phyloP scores from a whole-genome alignment of 2,329 filamentous ascomycete species.

The Diaporthe aspalathi region DNA sequence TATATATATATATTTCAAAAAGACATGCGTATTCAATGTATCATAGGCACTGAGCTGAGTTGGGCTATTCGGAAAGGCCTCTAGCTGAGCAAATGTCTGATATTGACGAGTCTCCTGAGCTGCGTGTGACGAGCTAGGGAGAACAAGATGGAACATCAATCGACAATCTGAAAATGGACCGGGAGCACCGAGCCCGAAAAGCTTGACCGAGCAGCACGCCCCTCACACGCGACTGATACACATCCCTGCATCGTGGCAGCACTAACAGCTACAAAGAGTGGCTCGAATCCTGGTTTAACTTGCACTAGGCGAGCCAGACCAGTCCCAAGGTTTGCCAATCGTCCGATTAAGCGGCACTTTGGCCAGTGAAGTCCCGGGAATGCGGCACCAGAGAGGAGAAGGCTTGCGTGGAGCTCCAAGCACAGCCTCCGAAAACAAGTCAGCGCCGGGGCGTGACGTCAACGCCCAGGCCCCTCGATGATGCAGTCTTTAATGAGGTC shows the following conservation, averaged over 20 bases:
- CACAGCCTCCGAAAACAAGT: slow-evolving; percentile 20
- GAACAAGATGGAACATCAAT: too few relatives aligned
- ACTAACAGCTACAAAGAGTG: not conserved
- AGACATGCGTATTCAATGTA: too few relatives aligned
- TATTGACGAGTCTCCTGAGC: too few relatives aligned
- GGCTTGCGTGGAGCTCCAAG: slow-evolving; percentile 5
- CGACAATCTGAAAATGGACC: not conserved
- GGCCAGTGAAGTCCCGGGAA: slow-evolving; percentile 1
- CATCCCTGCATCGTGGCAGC: slow-evolving; percentile 7
- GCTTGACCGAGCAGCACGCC: not conserved
- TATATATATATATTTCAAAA: too few relatives aligned
- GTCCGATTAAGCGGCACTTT: too few relatives aligned
- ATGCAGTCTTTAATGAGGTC: slow-evolving; percentile 21
- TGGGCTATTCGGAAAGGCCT: too few relatives aligned
- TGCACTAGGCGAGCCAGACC: too few relatives aligned
- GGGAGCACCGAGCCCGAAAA: not conserved
- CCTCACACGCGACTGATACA: not conserved
- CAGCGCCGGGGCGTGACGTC: slow-evolving; percentile 17
- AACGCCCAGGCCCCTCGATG: slow-evolving; percentile 8
- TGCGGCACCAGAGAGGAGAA: not conserved
- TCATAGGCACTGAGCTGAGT: too few relatives aligned
- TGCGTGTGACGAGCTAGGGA: too few relatives aligned
- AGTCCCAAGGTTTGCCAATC: too few relatives aligned
- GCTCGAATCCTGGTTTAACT: not conserved
- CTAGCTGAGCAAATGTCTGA: too few relatives aligned